phyloP scores from a whole-genome alignment of 2,329 filamentous ascomycete species.

The Verticillium dahliae region DNA sequence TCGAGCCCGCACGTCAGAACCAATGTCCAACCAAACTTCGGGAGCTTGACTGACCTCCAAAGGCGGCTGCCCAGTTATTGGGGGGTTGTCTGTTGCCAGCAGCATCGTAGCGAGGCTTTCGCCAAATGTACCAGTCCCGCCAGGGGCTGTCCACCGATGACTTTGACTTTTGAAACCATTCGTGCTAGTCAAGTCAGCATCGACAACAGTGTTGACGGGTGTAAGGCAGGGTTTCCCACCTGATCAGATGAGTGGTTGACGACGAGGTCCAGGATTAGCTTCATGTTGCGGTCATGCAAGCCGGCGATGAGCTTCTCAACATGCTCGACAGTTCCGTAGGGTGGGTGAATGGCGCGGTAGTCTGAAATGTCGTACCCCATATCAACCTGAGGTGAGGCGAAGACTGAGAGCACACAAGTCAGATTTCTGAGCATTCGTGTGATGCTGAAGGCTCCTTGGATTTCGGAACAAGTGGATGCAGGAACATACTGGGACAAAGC shows the following conservation, averaged over 20 bases:
- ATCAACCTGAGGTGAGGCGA: conserved; percentile 51
- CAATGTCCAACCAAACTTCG: too few relatives aligned
- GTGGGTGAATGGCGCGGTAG: conserved; percentile 58
- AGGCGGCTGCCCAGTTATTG: conserved; percentile 61
- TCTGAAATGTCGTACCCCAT: conserved; percentile 69
- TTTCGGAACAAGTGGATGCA: neutral
- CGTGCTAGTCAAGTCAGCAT: conserved; percentile 35
- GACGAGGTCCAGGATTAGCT: conserved; percentile 65
- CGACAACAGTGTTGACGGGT: neutral
- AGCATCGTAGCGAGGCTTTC: conserved; percentile 36
- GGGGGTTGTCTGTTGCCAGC: conserved; percentile 56
- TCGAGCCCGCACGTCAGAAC: neutral
- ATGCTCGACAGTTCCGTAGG: conserved; percentile 63
- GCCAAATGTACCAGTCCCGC: conserved; percentile 56
- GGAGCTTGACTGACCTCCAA: conserved; percentile 28
- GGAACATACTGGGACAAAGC: conserved; percentile 32
- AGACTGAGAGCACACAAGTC: conserved; percentile 15
- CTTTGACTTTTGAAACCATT: conserved; percentile 60
- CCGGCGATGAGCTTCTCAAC: conserved; percentile 57
- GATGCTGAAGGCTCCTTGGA: too few relatives aligned
- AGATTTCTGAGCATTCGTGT: neutral
- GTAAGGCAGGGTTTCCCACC: neutral
- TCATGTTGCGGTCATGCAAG: conserved; percentile 58
- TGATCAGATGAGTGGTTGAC: conserved; percentile 58
- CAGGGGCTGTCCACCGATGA: conserved; percentile 53